Base-by-base conservation (phyloP, 495 filamentous ascomycete genomes). In the Hyaloscypha finlandica region DNA sequence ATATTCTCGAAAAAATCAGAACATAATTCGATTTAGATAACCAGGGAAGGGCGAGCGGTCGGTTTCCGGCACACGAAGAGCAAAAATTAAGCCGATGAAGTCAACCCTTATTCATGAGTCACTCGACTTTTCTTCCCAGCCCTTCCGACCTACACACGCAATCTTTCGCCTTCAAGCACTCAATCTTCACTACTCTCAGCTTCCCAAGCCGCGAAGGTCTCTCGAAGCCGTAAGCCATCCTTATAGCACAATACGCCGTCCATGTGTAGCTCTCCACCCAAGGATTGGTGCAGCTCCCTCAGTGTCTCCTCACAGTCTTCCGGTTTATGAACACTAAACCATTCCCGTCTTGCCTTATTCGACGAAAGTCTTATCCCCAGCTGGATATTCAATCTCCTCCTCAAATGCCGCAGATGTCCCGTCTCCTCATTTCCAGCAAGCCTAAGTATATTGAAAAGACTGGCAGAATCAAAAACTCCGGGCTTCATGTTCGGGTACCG, bases 201-300 rank as follows among this genome's bases (percentile, higher is more conserved):
- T 25, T 33, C 48, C 61, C 12, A 54, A 32, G 20, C 11, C 51
- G 16, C 53, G 30, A 64, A 64, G 14, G 48, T 54, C 35, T 64
- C 48, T 20, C 14, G 29, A 8, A 64, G 11, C 3, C 32, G 61
- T 32, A 55, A 8, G 29, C 51, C 45, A 25, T 64, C 61, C 25
- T 29, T 30, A 39, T 64, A 64, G 32, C 61, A 64, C 30, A 64
- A 9, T 3, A 35, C 16, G 4, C 61, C 61, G 32, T 64, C 61
- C 12, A 64, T 33, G 12, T 55, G 37, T 11, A 64, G 12, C 16
- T 64, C 61, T n/a, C 61, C 45, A n/a, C 61, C 19, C 8, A 64
- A 54, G n/a, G 33, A 11, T 29, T 20, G 52, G 37, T 64, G 45
- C 22, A 64, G 12, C 9, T 55, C 61, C 48, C n/a, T 16, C 31